Percentiles rank a stretch among this genome's conserved stretches.
phyloP scores from a whole-genome alignment of 2,329 filamentous ascomycete genomes.

The Fusarium coffeatum region DNA sequence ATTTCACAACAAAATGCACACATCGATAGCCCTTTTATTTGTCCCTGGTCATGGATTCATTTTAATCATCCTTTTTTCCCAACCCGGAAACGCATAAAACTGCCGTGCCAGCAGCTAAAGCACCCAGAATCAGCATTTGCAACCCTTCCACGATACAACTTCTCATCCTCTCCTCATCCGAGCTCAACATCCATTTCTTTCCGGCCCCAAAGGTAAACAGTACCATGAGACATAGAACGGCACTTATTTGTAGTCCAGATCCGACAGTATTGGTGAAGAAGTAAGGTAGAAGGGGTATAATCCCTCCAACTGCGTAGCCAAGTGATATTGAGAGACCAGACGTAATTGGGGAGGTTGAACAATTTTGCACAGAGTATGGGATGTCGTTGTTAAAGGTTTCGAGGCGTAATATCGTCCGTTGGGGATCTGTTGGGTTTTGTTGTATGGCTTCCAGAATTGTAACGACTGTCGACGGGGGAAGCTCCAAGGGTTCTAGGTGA shows the following conservation, averaged over 20 bases:
- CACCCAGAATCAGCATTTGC: constrained; percentile 52
- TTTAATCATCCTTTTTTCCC: neutral
- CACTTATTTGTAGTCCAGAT: constrained; percentile 63
- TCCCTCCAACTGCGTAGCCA: constrained; percentile 71
- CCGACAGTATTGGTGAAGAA: constrained; percentile 60
- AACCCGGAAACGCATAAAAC: constrained; percentile 48
- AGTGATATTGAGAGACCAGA: constrained; percentile 70
- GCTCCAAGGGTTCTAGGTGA: constrained; percentile 50
- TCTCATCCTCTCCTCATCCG: constrained; percentile 12
- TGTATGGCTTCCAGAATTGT: constrained; percentile 46
- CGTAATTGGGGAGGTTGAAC: constrained; percentile 47
- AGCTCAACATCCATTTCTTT: constrained; percentile 60
- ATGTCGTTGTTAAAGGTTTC: constrained; percentile 22
- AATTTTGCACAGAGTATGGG: neutral
- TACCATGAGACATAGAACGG: constrained; percentile 64
- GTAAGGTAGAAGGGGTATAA: constrained; percentile 72
- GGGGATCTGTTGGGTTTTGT: constrained; percentile 24
- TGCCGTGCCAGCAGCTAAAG: constrained; percentile 49
- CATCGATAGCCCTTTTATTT: no score
- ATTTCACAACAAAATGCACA: no score
- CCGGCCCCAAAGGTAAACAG: constrained; percentile 68
- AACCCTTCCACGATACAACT: constrained; percentile 48
- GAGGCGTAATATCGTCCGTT: constrained; percentile 28
- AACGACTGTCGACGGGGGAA: constrained; percentile 40
- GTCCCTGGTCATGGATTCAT: no score